phyloP scores from a whole-genome alignment of 2,329 filamentous ascomycete genomes.

The Monilinia aucupariae region DNA sequence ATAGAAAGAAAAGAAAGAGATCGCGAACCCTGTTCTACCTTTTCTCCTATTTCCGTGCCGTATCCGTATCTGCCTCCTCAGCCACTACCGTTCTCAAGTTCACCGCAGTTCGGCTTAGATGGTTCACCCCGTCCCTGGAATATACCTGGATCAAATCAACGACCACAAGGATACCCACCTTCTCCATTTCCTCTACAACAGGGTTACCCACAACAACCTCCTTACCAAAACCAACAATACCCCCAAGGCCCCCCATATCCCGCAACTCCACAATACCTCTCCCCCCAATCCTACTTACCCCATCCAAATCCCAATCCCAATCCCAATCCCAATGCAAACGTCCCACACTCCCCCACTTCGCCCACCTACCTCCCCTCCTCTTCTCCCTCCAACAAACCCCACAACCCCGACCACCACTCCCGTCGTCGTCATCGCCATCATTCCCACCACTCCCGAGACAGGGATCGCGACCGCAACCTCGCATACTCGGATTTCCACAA shows the following conservation, averaged over 20 bases:
- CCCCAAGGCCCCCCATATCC: slow-evolving; percentile 1
- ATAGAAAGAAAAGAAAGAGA: background rate
- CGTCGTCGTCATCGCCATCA: background rate
- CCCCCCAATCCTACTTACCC: slow-evolving; percentile 15
- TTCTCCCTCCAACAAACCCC: background rate
- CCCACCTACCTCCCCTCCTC: background rate
- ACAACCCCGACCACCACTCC: background rate
- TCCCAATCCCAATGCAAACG: too few relatives aligned
- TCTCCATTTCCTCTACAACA: slow-evolving; percentile 6
- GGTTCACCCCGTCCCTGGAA: background rate
- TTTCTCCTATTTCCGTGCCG: background rate
- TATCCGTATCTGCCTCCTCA: background rate
- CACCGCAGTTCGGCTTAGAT: background rate
- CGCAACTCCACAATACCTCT: slow-evolving; percentile 16
- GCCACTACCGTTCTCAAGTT: background rate
- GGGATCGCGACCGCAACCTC: slow-evolving; percentile 8
- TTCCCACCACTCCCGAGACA: background rate
- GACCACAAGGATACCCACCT: background rate
- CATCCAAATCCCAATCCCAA: background rate
- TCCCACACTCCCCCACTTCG: background rate
- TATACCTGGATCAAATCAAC: background rate
- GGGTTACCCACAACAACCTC: slow-evolving; percentile 15
- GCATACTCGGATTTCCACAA: slow-evolving; percentile 16
- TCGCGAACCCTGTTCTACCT: background rate
- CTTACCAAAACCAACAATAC: slow-evolving; percentile 9